A percentile compares a stretch with the other conserved stretches of the same genome.
phyloP scores from a whole-genome alignment of 768 basidiomycete genomes.

The Kwoniella sp. region DNA sequence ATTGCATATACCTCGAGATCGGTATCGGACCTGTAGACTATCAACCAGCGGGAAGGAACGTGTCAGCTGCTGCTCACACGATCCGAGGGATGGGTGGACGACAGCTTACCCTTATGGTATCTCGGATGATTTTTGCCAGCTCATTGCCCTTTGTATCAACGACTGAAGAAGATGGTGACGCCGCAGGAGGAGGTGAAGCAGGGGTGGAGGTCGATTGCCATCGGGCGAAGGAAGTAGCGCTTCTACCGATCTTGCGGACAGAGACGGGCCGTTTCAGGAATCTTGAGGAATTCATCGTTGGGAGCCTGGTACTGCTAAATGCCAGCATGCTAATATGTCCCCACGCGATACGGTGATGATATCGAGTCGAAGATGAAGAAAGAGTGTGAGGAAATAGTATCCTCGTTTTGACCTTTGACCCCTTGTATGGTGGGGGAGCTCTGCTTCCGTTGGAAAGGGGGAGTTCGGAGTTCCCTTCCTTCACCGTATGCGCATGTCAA shows the following conservation, averaged over 20 bases:
- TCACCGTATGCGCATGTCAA: no score
- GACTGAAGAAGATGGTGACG: not conserved
- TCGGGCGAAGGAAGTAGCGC: not conserved
- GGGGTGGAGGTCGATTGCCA: constrained; percentile 16
- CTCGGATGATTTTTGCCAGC: constrained; percentile 69
- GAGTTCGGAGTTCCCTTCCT: not conserved
- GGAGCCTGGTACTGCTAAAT: not conserved
- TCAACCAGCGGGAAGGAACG: not conserved
- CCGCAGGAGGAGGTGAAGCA: constrained; percentile 3
- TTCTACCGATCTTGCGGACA: not conserved
- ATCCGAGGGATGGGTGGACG: no score
- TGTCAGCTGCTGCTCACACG: not conserved
- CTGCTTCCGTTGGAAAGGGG: not conserved
- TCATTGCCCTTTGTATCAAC: constrained; percentile 22
- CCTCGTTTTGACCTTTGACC: not conserved
- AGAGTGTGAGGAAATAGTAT: not conserved
- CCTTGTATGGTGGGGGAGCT: no score
- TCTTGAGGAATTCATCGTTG: not conserved
- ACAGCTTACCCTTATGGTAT: constrained; percentile 69
- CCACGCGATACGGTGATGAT: no score
- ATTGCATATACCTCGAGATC: constrained; percentile 85
- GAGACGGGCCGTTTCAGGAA: not conserved
- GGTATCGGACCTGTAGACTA: constrained; percentile 88
- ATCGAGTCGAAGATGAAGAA: no score
- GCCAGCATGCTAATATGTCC: not conserved